Base-by-base conservation (phyloP, 192 early-diverging fungal genomes). In the Entomortierella lignicola region DNA sequence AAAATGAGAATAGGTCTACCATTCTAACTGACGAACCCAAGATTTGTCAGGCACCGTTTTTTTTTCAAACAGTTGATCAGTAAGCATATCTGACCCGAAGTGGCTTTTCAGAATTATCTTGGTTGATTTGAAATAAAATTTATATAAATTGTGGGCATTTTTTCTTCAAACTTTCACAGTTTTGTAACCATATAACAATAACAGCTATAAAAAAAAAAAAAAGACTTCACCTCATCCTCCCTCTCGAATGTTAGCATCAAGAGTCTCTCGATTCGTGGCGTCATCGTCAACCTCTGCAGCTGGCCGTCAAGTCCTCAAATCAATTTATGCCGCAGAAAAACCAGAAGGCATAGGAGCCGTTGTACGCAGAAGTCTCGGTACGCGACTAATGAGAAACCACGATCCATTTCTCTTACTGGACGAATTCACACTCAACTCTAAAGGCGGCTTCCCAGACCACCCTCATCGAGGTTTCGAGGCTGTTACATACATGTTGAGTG, bases 381-480 rank as follows among this genome's bases (percentile, higher is more conserved):
- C 86, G 0, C 82, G 69, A 50, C 61, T 82, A 11, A 85, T 93
- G 29, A 84, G 90, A 47, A 89, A 92, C 57, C 86, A 95, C 43
- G 96, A 98, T 69, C 96, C 96, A 6, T 97, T 98, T 84, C 83
- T 97, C 37, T 91, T 97, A 90, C 87, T 97, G 34, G 96, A 98
- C 77, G 83, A 88, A 52, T 87, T 87, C 55, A 62, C 59, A 50
- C 74, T 87, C 32, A 27, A 53, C 12, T 43, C 84, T 18, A 83
- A 81, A n/a, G 81, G 62, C 17, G 87, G 87, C 1, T 88, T 89
- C 39, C 91, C 91, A 0, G 89, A 93, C 43, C 93, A 94, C 51
- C 93, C 92, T 18, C 92, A 95, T 56, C 88, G 94, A 37, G 94
- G 93, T 18, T 94, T 95, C 51, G 91, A 92, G 71, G 94, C 94